phyloP scores from a whole-genome alignment of 192 early-diverging fungal genomes.

The Fimicolochytrium jonesii region DNA sequence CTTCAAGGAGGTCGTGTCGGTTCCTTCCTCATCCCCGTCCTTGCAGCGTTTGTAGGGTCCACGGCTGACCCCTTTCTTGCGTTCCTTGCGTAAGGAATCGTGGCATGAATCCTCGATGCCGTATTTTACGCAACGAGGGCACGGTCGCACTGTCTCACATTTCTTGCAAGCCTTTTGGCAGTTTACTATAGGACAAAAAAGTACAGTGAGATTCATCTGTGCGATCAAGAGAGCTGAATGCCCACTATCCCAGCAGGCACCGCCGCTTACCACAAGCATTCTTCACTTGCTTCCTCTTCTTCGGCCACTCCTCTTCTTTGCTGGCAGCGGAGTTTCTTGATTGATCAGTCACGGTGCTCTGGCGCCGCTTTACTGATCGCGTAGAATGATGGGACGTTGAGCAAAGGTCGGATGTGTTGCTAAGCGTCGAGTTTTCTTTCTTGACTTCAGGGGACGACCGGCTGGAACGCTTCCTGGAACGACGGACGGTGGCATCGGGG shows the following conservation, averaged over 20 bases:
- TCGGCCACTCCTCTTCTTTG: slow-evolving; percentile 12
- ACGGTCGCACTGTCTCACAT: slow-evolving; percentile 77
- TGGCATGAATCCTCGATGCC: slow-evolving; percentile 66
- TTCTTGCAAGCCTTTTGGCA: slow-evolving; percentile 91
- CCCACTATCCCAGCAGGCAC: too few species aligned
- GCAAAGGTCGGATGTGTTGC: too few species aligned
- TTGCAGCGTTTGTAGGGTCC: slow-evolving; percentile 79
- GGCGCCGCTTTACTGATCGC: slow-evolving; percentile 11
- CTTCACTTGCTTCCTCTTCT: slow-evolving; percentile 79
- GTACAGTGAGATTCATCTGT: neutral
- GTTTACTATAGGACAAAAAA: slow-evolving; percentile 44
- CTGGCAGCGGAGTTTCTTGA: neutral
- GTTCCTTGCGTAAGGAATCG: slow-evolving; percentile 74
- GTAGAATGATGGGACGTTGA: too few species aligned
- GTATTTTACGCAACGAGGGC: slow-evolving; percentile 74
- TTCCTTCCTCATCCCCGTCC: slow-evolving; percentile 11
- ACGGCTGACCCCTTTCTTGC: slow-evolving; percentile 78
- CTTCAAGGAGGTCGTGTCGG: too few species aligned
- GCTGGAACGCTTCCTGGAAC: too few species aligned
- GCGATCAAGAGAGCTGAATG: neutral
- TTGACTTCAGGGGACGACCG: too few species aligned
- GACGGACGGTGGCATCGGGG: too few species aligned
- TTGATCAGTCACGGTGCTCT: neutral
- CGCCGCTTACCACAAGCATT: slow-evolving; percentile 86
- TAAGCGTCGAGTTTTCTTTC: too few species aligned